Evolutionary conservation across 495 filamentous ascomycete genomes (phyloP), one percentile per base, ranked within the genome.

Genomic region (Jackrogersella multiformis): DNA sequence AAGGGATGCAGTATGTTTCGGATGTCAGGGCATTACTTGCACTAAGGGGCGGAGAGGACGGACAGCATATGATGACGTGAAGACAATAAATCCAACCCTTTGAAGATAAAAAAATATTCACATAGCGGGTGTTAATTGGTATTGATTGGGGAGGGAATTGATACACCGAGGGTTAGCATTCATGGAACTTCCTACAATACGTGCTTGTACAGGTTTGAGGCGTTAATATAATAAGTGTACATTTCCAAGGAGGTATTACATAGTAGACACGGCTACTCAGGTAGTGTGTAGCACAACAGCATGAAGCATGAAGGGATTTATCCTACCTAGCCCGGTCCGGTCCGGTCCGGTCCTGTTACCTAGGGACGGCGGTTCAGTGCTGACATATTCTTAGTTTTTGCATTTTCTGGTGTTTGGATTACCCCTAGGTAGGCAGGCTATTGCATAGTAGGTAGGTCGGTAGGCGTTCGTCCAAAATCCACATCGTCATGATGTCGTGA

Each of bases 1-100:
- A 98, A 79, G 94, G 91, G 23, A 79, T 99, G 73, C 96, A 98
- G 78, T 96, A 97, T 81, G 93, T 92, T 59, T 96, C 91, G 18
- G 95, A 99, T 79, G 95, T 98, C 28, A 86, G 95, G 45, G 93
- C 95, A 44, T 80, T 97, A 52, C 80, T 98, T 66, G 92, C 92
- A 34, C 82, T 99, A 69, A 86, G 94, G 64, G 89, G 93, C 69
- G 95, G 95, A 7, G 92, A 99, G 70, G 83, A 85, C 62, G 84
- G 83, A 16, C 82, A 85, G 75, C 83, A 82, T 68, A 78, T 78
- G 74, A 78, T 76, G 48, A 70, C 63, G 68, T 71, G 58, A 71
- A 66, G 52, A 63, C 57, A 35, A 54, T 48, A 51, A 65, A 68
- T 66, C 23, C 12, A 64, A 24, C 10, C 62, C 30, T 35, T 59